Conservation (phyloP, 1,284 basidiomycete species). For the Malassezia obtusa region DNA sequence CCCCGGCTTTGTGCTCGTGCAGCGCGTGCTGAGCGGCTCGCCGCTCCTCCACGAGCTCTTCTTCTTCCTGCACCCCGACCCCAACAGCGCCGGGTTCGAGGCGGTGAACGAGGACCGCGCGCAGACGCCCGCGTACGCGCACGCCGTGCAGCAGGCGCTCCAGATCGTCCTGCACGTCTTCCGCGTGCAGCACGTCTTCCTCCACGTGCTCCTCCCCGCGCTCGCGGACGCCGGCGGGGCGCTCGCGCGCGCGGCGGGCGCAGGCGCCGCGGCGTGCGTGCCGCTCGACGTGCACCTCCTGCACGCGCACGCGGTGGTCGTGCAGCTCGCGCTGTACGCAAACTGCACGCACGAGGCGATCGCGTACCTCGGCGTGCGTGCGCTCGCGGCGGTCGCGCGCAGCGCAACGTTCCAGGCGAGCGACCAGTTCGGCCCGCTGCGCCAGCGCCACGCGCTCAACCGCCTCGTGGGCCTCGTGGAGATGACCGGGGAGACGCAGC, state of each 20-base stretch:
- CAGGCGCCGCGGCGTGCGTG: constrained; percentile 55
- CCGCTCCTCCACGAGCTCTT: constrained; percentile 64
- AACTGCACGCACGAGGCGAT: constrained; percentile 65
- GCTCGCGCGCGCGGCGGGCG: constrained; percentile 16
- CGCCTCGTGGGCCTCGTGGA: constrained; percentile 68
- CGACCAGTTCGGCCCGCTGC: constrained; percentile 53
- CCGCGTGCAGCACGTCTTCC: constrained; percentile 76
- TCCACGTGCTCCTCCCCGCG: constrained; percentile 74
- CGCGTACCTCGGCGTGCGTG: constrained; percentile 68
- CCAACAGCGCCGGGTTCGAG: constrained; percentile 41
- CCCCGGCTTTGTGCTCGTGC: constrained; percentile 79
- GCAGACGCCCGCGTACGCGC: constrained; percentile 57
- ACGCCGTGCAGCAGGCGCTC: constrained; percentile 68
- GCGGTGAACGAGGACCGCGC: constrained; percentile 62
- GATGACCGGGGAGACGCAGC: constrained; percentile 69
- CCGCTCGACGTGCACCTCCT: constrained; percentile 62
- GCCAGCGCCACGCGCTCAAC: constrained; percentile 51
- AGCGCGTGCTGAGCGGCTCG: constrained; percentile 64
- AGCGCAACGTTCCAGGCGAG: constrained; percentile 54
- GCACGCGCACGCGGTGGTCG: constrained; percentile 64
- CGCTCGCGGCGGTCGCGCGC: constrained; percentile 59
- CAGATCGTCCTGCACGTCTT: constrained; percentile 72
- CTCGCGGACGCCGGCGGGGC: constrained; percentile 54
- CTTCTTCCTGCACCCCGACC: constrained; percentile 56
- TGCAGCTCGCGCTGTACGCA: constrained; percentile 73